Base-by-base conservation (phyloP, 208 protist species). In the Crithidia expoeki region DNA sequence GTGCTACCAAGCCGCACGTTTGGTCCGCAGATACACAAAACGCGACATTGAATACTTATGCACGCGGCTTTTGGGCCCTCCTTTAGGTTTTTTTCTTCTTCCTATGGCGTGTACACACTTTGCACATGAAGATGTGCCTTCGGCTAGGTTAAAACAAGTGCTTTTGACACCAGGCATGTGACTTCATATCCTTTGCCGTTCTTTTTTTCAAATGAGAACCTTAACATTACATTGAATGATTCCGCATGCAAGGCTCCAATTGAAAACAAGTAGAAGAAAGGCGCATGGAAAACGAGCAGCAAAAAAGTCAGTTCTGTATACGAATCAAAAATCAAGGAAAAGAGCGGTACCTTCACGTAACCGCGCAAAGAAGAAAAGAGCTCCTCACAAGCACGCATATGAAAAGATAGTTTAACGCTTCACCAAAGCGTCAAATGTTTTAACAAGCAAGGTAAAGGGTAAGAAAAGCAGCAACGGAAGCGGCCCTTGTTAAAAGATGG, bases 361-460 rank as follows among this genome's bases (percentile, higher is more conserved):
- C 30, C 51, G 32, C 27, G 36, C 34, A 44, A 61, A 9, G 19
- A 30, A 32, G 5, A 65, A 70, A 69, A 70, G 23, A 60, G 51
- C 25, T 32, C 4, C 16, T 47, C 42, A n/a, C 42, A 47, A 47
- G 42, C 42, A 4, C 42, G n/a, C 12, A 47, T 28, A 19, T 19
- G 9, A 59, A 42, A 36, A 42, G 12, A 6, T 14, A 19, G 12
- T 27, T 42, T 42, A 27, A 38, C 17, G 16, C n/a, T 19, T 47
- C 42, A 47, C 9, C 27, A 34, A 59, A 42, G 7, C 21, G 6
- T 9, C 3, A 44, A 7, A 38, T 59, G 53, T 42, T 59, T 59
- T n/a, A 59, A 12, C 44, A 27, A 36, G 51, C 23, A 27, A 59
- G 16, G 27, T 6, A 38, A 49, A 30, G 16, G 25, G 21, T 17